Percentiles rank a stretch among this genome's conserved stretches.
Evolutionary conservation across 2,329 filamentous ascomycete species (phyloP).

Genomic region (Penicillium crustosum): DNA sequence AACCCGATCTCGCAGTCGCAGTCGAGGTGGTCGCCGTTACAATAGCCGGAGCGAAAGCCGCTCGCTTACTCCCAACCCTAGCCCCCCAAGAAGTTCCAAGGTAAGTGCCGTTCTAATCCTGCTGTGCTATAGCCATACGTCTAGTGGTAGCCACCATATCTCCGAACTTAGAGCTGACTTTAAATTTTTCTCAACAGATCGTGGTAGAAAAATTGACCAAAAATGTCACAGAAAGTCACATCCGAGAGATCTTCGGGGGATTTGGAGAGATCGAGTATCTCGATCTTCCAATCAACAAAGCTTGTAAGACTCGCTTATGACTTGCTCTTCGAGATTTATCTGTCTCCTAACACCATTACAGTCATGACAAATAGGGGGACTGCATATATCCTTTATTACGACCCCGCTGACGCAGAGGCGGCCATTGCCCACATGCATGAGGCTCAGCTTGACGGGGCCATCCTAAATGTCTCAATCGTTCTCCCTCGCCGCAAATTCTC

Average conservation of each 20-base stretch:
- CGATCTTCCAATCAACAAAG: constrained; percentile 84
- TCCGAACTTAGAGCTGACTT: neutral
- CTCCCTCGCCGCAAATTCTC: constrained; percentile 81
- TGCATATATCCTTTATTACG: constrained; percentile 83
- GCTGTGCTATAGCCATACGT: neutral
- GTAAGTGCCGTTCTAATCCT: constrained; percentile 18
- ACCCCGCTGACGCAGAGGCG: constrained; percentile 75
- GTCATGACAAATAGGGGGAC: constrained; percentile 89
- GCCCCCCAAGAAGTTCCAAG: constrained; percentile 39
- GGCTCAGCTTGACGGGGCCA: constrained; percentile 81
- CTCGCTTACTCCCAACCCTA: constrained; percentile 27
- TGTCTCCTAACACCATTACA: constrained; percentile 39
- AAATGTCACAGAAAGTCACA: constrained; percentile 84
- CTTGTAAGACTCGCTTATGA: constrained; percentile 58
- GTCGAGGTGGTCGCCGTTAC: constrained; percentile 42
- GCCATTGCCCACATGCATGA: constrained; percentile 98
- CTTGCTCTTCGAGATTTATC: neutral
- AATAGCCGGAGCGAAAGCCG: constrained; percentile 36
- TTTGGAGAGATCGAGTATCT: constrained; percentile 85
- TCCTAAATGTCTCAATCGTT: constrained; percentile 85
- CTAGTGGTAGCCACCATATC: neutral
- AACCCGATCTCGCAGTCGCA: constrained; percentile 37
- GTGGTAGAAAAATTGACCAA: constrained; percentile 95
- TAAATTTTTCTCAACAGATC: constrained; percentile 53
- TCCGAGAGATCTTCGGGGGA: constrained; percentile 86